phyloP scores from a whole-genome alignment of 768 basidiomycete species.

The Phylloporus arenicola region DNA sequence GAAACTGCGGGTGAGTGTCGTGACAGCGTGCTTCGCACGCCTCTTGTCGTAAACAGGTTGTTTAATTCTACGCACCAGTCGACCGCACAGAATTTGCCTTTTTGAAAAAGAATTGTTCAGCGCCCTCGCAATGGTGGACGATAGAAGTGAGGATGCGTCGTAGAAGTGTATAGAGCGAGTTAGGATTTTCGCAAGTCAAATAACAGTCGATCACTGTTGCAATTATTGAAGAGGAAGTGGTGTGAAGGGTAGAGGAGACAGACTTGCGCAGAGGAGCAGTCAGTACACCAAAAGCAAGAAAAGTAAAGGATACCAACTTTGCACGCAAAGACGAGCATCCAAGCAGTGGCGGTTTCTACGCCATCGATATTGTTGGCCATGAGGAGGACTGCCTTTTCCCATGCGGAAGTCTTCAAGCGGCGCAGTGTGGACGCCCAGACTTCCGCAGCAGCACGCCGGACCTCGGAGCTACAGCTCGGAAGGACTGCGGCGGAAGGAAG shows the following conservation, averaged over 20 bases:
- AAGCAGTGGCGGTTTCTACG: slow-evolving; percentile 62
- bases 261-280: slow-evolving; percentile 35
- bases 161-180: slow-evolving; percentile 48
- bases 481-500: slow-evolving; percentile 43
- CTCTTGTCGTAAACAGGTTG: too few species aligned
- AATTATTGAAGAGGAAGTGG: slow-evolving; percentile 61
- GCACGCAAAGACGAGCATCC: slow-evolving; percentile 74
- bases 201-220: slow-evolving; percentile 52
- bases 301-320: slow-evolving; percentile 43
- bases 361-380: slow-evolving; percentile 47
- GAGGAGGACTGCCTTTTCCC: slow-evolving; percentile 51
- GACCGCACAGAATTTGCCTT: too few species aligned
- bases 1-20: too few species aligned
- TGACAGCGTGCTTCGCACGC: too few species aligned
- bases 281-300: background rate
- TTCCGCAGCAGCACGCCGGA: slow-evolving; percentile 75
- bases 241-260: slow-evolving; percentile 80
- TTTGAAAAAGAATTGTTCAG: slow-evolving; percentile 57
- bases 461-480: slow-evolving; percentile 59
- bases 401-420: slow-evolving; percentile 53
- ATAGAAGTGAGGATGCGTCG: slow-evolving; percentile 74
- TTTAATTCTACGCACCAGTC: too few species aligned
- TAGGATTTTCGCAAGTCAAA: slow-evolving; percentile 38
- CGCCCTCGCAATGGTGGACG: slow-evolving; percentile 73
- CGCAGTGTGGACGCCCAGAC: slow-evolving; percentile 81